Evolutionary conservation across 1,139 yeast genomes (phyloP), one percentile per base, ranked within the genome.

Genomic region (Suhomyces panamericanus): DNA sequence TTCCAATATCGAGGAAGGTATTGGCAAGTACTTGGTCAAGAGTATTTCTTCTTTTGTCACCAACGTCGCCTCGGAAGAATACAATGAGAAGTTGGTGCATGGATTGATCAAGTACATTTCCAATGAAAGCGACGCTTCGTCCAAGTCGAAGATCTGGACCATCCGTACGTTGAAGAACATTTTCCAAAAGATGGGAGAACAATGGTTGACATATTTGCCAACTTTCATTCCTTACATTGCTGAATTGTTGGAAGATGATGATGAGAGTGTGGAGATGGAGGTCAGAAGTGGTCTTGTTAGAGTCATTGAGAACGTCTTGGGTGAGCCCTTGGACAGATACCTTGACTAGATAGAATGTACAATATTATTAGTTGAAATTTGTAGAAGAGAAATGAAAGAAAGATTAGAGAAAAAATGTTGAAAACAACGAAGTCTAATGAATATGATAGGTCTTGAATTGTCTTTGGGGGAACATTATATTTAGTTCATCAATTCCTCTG

Each of bases 191-290:
- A 84, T 90, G 62, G 98, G 98, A 42, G 98, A 93, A 59, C 90
- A 85, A 63, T 93, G 99, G 99, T 78, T 93, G 52, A 72, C 85
- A 32, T 78, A 87, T 73, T 77, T 93, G 60, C 99, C 99, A 22
- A 96, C 93, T 59, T 77, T 93, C 57, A 96, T 95, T 50, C 99
- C 99, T 35, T 79, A 89, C 52, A 88, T 93, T 64, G 97, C 98
- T 6, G 99, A 93, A 67, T 72, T 95, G 49, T 75, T 93, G 51
- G 99, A 93, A 63, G 98, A 91, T 63, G 98, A 93, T 50, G 95
- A 91, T 52, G 99, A 95, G 65, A 81, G 79, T 39, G 96, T 95
- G 27, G 99, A 93, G 66, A 64, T 81, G 61, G 97, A 89, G 65
- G 96, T 90, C 5, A 85, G 97, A 69, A 79, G 84, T 38, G 96